Evolutionary conservation across 1,139 yeast genomes (phyloP), one percentile per base, ranked within the genome.

Genomic region (Pneumocystis sp.): DNA sequence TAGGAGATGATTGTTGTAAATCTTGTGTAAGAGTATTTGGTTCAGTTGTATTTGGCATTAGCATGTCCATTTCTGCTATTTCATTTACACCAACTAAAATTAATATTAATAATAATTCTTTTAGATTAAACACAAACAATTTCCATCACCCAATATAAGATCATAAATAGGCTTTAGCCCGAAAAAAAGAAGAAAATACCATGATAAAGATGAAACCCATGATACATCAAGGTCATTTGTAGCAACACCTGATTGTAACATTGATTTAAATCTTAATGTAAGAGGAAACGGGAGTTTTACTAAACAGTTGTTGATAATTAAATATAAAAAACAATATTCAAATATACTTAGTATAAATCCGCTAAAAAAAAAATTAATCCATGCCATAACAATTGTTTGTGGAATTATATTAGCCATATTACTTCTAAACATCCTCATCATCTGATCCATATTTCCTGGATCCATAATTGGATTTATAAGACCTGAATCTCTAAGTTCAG

Each of bases 141-240:
- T 76, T 34, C 75, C 76, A 69, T 82, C 86, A 3, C 85, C 86
- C 73, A 89, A 81, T 25, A 91, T 71, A 66, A 91, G 80, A 37
- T 89, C 82, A 74, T 86, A 88, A 1, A 93, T 85, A 0, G 96
- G 89, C 70, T 85, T 83, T 68, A 93, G 81, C 50, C 98, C 98
- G 66, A 91, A 77, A 70, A 90, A 82, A 67, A 90, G 89, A 66
- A 93, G 88, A 74, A 93, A 89, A 74, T 93, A 93, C 98, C 97
- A 93, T n/a, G 97, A 90, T 40, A 95, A 85, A 1, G 96, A 85
- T 57, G 95, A 86, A n/a, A 93, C 98, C 83, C 96, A 93, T 59
- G 96, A 79, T 5, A 86, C 96, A 72, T 90, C 95, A 68, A 93
- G 79, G 72, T 93, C 95, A 0, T 86, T 82, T 0, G 97, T 90